Evolutionary conservation across 345 rosid genomes (phyloP).

Genomic region (Melaleuca quinquenervia): DNA sequence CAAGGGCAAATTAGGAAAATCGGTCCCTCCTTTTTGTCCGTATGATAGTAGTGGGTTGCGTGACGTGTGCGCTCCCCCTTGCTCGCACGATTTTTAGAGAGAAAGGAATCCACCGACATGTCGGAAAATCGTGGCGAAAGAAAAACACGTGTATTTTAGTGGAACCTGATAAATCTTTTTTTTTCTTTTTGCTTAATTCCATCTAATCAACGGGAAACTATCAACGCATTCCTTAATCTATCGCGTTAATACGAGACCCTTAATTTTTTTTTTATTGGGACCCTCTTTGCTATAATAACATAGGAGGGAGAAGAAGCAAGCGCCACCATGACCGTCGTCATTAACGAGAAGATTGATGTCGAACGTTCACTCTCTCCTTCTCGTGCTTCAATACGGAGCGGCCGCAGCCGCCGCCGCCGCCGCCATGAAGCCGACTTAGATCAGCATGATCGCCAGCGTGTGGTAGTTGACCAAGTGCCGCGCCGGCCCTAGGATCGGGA

Average conservation of each 20-base stretch:
- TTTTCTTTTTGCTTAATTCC: neutral
- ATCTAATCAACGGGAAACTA: neutral
- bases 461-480: neutral
- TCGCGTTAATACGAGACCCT: no score
- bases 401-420: neutral
- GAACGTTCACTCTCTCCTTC: no score
- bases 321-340: neutral
- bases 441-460: neutral
- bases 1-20: neutral
- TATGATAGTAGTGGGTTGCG: neutral
- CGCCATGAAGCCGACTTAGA: neutral
- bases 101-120: neutral
- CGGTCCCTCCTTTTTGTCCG: neutral
- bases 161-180: neutral
- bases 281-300: neutral
- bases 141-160: rapidly evolving
- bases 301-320: neutral
- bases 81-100: neutral
- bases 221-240: neutral
- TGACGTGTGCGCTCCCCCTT: neutral
- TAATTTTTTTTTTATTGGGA: neutral
- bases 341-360: no score
- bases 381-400: no score
- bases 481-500: neutral
- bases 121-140: neutral